Base-by-base conservation (phyloP, 176 grass and related monocot genomes). In the Lolium rigidum region DNA sequence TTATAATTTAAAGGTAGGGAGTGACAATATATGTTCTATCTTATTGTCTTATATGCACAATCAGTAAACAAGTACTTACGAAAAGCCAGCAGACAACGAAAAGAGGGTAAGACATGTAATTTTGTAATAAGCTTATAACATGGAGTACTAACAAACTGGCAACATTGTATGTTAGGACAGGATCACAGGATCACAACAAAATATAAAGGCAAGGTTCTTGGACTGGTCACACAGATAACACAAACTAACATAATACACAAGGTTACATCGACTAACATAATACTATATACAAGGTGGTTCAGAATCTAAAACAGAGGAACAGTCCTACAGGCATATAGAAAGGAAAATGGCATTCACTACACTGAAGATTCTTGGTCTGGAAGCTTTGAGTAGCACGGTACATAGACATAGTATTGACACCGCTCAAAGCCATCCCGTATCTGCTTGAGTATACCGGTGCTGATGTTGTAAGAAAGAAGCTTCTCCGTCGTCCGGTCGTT, bases 401-500 rank as follows among this genome's bases (percentile, higher is more conserved):
- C 68, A 70, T 61, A 61, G 58, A n/a, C 58, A 61, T 21, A 44
- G 68, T 70, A 44, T 11, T 10, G 13, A 37, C n/a, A 48, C 47
- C 43, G 12, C 1, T 80, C 54, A 77, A 9, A 5, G 44, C 79
- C 0, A 1, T 77, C 80, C 46, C 46, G 21, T 65, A 90, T 47
- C 67, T 86, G 60, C 9, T 57, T 67, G 51, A 82, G 73, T 61
- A 78, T 67, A 9, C 83, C 78, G 3, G 74, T 90, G 60, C 69
- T 62, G 24, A 90, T 58, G 60, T 75, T 59, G 47, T 82, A 86
- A 4, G 56, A 82, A 20, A 90, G 25, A 69, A 90, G 73, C 31
- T 22, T 82, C 5, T 74, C 7, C 43, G 64, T 25, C 52, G 21
- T 71, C 9, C 50, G 4, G 44, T 86, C 77, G 15, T 17, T 20